These are phyloP conservation scores for Mesotaenium endlicherianum DNA, from an alignment of 139 green algal species.

Conservation along the genomic window DNA sequence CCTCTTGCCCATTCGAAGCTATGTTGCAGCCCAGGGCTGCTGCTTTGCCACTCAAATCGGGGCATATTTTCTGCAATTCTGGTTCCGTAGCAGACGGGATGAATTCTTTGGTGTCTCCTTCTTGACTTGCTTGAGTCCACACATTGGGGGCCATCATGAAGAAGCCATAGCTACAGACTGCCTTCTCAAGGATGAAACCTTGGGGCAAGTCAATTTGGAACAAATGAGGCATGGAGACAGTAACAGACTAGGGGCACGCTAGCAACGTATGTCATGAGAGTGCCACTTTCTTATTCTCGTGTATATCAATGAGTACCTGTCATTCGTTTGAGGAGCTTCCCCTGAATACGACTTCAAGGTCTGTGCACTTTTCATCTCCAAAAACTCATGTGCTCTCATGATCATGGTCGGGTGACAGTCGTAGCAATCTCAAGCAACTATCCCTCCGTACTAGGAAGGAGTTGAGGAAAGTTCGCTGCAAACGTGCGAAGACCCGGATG, in stretches of 20 bases:
- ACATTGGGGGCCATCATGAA: constrained; percentile 23
- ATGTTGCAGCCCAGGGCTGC: not conserved
- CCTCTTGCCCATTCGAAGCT: not conserved
- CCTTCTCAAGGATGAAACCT: not conserved
- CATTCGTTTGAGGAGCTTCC: not conserved
- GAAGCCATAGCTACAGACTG: constrained; percentile 27
- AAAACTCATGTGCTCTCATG: constrained; percentile 3
- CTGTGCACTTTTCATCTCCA: too few species aligned
- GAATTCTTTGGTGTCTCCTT: not conserved
- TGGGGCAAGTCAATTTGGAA: not conserved
- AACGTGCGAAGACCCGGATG: not conserved
- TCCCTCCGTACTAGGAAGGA: not conserved
- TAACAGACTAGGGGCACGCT: not conserved
- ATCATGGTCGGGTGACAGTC: not conserved
- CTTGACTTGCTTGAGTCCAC: constrained; percentile 12
- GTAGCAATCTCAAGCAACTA: not conserved
- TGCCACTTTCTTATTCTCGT: not conserved
- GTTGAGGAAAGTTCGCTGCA: not conserved
- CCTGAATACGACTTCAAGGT: not conserved
- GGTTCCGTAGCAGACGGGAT: not conserved
- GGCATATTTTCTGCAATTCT: not conserved
- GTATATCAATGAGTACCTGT: not conserved
- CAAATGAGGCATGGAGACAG: not conserved
- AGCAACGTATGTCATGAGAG: not conserved
- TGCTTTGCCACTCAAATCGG: not conserved